Percentiles rank a stretch among this genome's conserved stretches.
phyloP scores from a whole-genome alignment of 2,329 filamentous ascomycete genomes.

The Xylaria sp. region DNA sequence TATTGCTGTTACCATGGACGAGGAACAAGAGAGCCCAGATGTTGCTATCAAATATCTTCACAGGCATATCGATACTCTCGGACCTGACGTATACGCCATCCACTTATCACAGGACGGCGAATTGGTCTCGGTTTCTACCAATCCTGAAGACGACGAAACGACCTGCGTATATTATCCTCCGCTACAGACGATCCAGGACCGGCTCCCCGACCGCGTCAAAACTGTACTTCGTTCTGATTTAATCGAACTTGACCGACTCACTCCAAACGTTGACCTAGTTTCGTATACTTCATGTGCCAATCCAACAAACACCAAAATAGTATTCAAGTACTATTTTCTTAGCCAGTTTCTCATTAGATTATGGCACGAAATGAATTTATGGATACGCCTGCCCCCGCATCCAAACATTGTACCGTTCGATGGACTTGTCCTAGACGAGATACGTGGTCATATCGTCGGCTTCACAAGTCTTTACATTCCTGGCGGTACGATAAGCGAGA shows the following conservation, averaged over 20 bases:
- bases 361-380: slow-evolving; percentile 20
- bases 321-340: slow-evolving; percentile 24
- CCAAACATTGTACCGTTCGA: slow-evolving; percentile 19
- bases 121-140: slow-evolving; percentile 11
- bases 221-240: slow-evolving; percentile 13
- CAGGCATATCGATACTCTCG: slow-evolving; percentile 11
- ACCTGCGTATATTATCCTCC: slow-evolving; percentile 9
- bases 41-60: slow-evolving; percentile 12
- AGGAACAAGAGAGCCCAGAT: slow-evolving; percentile 17
- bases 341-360: not conserved
- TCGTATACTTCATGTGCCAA: slow-evolving; percentile 9
- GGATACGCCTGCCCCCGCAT: slow-evolving; percentile 16
- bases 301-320: not conserved
- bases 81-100: slow-evolving; percentile 6
- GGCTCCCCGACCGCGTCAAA: slow-evolving; percentile 1
- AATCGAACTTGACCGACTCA: slow-evolving; percentile 9
- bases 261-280: slow-evolving; percentile 14
- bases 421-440: slow-evolving; percentile 14
- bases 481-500: slow-evolving; percentile 10
- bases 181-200: not conserved
- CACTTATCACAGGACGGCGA: slow-evolving; percentile 13
- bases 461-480: slow-evolving; percentile 18
- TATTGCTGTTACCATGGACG: slow-evolving; percentile 21
- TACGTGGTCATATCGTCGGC: slow-evolving; percentile 2
- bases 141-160: slow-evolving; percentile 13